Evolutionary conservation across 176 grass and related monocot genomes (phyloP), one percentile per base, ranked within the genome.

Genomic region (Dendrocalamus sinicus): DNA sequence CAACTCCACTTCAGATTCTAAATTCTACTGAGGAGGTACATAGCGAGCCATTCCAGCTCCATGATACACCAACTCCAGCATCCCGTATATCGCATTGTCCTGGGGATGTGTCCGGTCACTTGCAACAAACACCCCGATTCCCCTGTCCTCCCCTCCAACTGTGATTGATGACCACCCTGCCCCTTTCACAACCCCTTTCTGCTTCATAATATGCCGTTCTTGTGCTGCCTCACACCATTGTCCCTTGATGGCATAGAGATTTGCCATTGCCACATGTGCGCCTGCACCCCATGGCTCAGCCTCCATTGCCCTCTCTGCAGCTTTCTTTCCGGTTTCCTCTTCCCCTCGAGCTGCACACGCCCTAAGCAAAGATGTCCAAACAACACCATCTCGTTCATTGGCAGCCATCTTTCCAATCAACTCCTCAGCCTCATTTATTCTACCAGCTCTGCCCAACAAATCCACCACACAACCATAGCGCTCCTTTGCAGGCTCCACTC

Each of bases 381-480:
- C 83, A 52, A 94, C 81, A 23, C 86, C 87, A 72, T 94, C 92
- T 60, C 67, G 84, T 79, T 85, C 84, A 12, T 88, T 63, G 19
- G 52, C 40, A 46, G 77, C 76, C 63, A 95, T 95, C 40, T 64
- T 72, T 30, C 43, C 82, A 24, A 89, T 84, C 77, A 95, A 60
- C 70, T 83, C 84, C 87, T 95, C 78, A 9, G 91, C 57, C 67
- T 92, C 87, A 19, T 37, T n/a, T 67, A 91, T 83, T 67, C 84
- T 89, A 40, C 89, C 89, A 17, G 88, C 93, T 51, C 73, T 82
- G 39, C 79, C 79, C 37, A 92, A 57, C 76, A 95, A 73, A 70
- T 95, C 88, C 39, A 92, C 90, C 15, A 92, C 44, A 61, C 88
- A 95, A 15, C 90, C 93, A 8, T 91, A 95, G 75, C 91, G 90